These are phyloP conservation scores for Fabrea salina DNA, from an alignment of 169 alveolate species.

Conservation along the genomic window DNA sequence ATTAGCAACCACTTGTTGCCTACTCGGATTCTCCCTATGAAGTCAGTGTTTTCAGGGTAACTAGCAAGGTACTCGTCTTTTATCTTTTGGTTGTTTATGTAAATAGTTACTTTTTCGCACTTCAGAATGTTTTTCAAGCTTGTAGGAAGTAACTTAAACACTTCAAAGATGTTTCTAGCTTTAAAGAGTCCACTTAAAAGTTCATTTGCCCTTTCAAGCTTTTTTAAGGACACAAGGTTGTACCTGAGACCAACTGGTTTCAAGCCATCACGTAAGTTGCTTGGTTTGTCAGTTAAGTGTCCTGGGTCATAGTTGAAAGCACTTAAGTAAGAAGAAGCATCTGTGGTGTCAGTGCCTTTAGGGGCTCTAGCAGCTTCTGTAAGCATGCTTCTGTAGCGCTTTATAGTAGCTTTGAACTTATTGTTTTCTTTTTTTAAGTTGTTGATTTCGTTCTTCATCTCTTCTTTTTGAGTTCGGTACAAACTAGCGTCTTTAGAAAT, in stretches of 20 bases:
- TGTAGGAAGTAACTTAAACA: not conserved
- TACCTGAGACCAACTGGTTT: not conserved
- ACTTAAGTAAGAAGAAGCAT: not conserved
- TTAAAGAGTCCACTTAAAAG: not conserved
- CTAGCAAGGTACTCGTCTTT: not conserved
- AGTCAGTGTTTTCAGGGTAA: not conserved
- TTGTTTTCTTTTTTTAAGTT: constrained; percentile 12
- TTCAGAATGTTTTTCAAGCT: not conserved
- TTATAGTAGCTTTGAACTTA: constrained; percentile 10
- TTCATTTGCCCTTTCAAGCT: not conserved
- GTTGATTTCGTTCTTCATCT: not conserved
- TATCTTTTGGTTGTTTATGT: not conserved
- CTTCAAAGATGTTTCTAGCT: not conserved
- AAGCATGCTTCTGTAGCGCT: constrained; percentile 1
- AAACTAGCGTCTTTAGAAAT: not conserved
- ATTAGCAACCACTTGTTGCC: constrained; percentile 15
- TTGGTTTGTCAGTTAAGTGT: not conserved
- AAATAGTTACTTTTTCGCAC: not conserved
- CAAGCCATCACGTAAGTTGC: not conserved
- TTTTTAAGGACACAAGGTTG: not conserved
- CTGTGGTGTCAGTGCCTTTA: not conserved
- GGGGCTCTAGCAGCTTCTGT: constrained; percentile 1
- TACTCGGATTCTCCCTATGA: not conserved
- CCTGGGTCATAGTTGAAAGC: constrained; percentile 15
- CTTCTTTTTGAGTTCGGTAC: not conserved